phyloP scores from a whole-genome alignment of 2,329 filamentous ascomycete species.

The Macrophomina tecta region DNA sequence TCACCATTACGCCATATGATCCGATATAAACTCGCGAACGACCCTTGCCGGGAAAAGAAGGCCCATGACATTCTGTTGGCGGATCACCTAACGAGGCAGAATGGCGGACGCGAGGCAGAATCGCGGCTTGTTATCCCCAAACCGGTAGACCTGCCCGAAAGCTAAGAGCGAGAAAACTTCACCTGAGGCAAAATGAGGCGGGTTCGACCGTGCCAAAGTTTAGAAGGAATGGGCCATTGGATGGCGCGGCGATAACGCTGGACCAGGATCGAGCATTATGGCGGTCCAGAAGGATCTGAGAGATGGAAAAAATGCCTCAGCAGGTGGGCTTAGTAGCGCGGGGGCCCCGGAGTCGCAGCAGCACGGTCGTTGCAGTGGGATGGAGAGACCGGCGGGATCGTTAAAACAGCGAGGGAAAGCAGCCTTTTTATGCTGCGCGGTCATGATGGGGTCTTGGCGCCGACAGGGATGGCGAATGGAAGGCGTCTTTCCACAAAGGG shows the following conservation, averaged over 20 bases:
- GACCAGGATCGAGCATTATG: not conserved
- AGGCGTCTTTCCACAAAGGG: too few species aligned
- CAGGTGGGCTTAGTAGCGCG: not conserved
- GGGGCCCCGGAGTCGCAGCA: not conserved
- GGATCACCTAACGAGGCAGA: not conserved
- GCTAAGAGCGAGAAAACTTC: not conserved
- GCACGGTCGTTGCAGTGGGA: not conserved
- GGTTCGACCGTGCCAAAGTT: not conserved
- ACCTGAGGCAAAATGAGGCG: not conserved
- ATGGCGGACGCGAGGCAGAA: not conserved
- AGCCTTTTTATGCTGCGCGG: too few species aligned
- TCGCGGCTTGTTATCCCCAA: not conserved
- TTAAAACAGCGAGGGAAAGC: too few species aligned
- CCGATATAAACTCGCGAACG: not conserved
- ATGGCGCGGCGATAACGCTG: not conserved
- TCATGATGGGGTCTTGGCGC: too few species aligned
- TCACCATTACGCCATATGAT: not conserved
- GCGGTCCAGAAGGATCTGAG: not conserved
- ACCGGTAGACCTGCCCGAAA: not conserved
- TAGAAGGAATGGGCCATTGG: not conserved
- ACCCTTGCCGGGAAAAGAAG: not conserved
- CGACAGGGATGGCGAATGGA: too few species aligned
- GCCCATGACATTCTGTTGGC: not conserved
- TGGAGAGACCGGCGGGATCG: not conserved
- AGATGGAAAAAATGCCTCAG: slow-evolving; percentile 1